phyloP scores from a whole-genome alignment of 495 filamentous ascomycete species.

The Hypoxylon lenormandii region DNA sequence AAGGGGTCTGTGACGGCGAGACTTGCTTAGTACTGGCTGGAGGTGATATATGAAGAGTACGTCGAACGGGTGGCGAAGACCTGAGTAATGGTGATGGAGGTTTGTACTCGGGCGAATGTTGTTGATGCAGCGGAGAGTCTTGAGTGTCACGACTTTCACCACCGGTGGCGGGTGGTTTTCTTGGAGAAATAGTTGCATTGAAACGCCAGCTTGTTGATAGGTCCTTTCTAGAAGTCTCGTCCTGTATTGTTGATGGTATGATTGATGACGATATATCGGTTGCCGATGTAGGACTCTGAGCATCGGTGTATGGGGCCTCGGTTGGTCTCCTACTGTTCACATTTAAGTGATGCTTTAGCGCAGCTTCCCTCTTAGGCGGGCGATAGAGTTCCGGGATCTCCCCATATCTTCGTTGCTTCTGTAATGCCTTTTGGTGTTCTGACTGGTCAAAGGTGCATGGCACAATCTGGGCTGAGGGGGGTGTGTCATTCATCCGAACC shows the following conservation, averaged over 20 bases:
- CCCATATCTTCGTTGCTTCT: constrained; percentile 30
- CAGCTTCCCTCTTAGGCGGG: constrained; percentile 10
- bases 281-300: constrained; percentile 27
- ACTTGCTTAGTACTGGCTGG: background rate
- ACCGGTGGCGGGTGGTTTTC: background rate
- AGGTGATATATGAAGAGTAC: constrained; percentile 11
- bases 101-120: constrained; percentile 24
- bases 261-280: constrained; percentile 35
- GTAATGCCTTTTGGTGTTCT: constrained; percentile 6
- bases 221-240: background rate
- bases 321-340: background rate
- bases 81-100: constrained; percentile 12
- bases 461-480: constrained; percentile 59
- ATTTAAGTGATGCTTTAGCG: constrained; percentile 8
- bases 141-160: background rate
- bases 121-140: constrained; percentile 14
- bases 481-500: constrained; percentile 43
- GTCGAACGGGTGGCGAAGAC: constrained; percentile 53
- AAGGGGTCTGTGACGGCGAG: constrained; percentile 41
- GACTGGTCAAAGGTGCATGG: constrained; percentile 51
- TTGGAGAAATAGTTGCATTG: constrained; percentile 1
- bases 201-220: background rate
- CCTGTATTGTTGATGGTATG: constrained; percentile 46
- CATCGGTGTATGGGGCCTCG: background rate
- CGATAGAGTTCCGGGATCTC: constrained; percentile 31